Evolutionary conservation across 768 basidiomycete species (phyloP), one percentile per base, ranked within the genome.

Genomic region (Erythrobasidium yunnanense): DNA sequence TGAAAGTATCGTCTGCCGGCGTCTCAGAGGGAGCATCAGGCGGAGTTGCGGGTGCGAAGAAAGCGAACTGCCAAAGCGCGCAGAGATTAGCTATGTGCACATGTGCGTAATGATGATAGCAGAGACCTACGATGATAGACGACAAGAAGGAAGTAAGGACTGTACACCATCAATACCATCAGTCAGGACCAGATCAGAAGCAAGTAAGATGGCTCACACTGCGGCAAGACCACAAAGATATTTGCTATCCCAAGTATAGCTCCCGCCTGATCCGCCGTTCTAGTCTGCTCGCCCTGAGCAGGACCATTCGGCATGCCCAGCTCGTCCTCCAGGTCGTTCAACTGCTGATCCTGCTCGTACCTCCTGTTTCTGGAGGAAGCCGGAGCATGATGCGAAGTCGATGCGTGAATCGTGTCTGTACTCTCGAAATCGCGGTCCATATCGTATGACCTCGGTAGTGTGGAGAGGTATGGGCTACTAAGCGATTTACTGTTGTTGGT

Each of bases 91-190:
- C n/a, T n/a, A n/a, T n/a, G n/a, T n/a, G n/a, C n/a, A n/a, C n/a
- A n/a, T n/a, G n/a, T n/a, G n/a, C n/a, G n/a, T n/a, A n/a, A n/a
- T n/a, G n/a, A n/a, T n/a, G n/a, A n/a, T n/a, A n/a, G n/a, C 8
- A 8, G 29, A 38, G 7, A 38, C 60, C 52, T 32, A 63, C 60
- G 2, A 63, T 49, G 3, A 63, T 63, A 2, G 60, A 63, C 3
- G 60, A 63, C n/a, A 63, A 4, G 27, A 63, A 63, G 4, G 60
- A 63, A 7, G 60, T 63, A 25, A 63, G 18, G 49, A 63, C 60
- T 63, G 30, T 15, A 29, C n/a, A 20, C n/a, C n/a, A n/a, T 11
- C 11, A 45, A 45, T 7, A 6, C 23, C 20, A 63, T 4, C 20
- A 29, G 38, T 7, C 58, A 49, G n/a, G 49, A 23, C 17, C 49